These are phyloP conservation scores for Drosera spatulata DNA, from an alignment of 179 eudicot genomes.

Conservation along the genomic window DNA sequence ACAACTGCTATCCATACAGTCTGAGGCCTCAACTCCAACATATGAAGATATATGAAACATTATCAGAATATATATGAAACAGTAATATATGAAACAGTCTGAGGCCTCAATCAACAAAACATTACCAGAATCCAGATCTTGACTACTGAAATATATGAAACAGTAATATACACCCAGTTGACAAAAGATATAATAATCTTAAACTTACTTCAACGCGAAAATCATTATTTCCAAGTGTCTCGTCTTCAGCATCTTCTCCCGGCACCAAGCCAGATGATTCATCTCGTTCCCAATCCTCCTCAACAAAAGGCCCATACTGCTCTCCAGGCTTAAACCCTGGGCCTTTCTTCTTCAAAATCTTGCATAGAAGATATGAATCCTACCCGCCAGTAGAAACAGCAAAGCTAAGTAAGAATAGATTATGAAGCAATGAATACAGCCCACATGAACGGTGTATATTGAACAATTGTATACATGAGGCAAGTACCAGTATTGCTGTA, in stretches of 20 bases:
- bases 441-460: too few species aligned
- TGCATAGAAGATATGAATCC: constrained; percentile 90
- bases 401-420: neutral
- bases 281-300: constrained; percentile 90
- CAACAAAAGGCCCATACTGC: constrained; percentile 92
- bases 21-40: too few species aligned
- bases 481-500: too few species aligned
- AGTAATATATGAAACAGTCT: too few species aligned
- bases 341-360: constrained; percentile 94
- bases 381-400: constrained; percentile 22
- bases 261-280: constrained; percentile 46
- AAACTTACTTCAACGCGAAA: constrained; percentile 44
- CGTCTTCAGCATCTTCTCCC: constrained; percentile 79
- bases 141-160: too few species aligned
- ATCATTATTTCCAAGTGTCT: constrained; percentile 53
- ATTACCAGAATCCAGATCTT: too few species aligned
- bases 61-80: too few species aligned
- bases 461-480: too few species aligned
- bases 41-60: too few species aligned
- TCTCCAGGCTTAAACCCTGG: constrained; percentile 93
- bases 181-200: neutral
- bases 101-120: too few species aligned
- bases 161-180: neutral
- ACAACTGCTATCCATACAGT: too few species aligned
- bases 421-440: neutral